Evolutionary conservation across 176 grass and related monocot species (phyloP).

Genomic region (Musa itinerans): DNA sequence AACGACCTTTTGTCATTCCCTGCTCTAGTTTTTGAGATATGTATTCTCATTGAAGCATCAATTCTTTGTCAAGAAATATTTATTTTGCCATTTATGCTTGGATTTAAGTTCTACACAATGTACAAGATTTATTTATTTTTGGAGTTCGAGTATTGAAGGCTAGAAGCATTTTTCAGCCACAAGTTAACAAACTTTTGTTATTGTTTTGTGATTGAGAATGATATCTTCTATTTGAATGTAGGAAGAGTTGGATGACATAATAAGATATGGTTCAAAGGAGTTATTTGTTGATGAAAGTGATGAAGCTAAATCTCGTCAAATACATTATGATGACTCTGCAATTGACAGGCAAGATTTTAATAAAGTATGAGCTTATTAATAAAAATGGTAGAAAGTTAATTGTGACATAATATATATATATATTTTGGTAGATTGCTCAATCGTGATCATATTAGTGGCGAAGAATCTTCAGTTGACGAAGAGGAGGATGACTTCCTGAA

Average conservation of each 20-base stretch:
- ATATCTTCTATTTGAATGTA: conserved; percentile 18
- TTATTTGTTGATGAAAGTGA: conserved; percentile 92
- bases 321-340: conserved; percentile 89
- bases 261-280: conserved; percentile 96
- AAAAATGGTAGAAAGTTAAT: conserved; percentile 15
- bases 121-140: no score
- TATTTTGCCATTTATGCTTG: no score
- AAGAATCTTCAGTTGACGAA: conserved; percentile 81
- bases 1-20: no score
- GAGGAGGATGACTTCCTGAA: conserved; percentile 84
- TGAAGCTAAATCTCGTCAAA: conserved; percentile 92
- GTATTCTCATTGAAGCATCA: no score
- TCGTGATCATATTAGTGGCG: conserved; percentile 72
- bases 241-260: conserved; percentile 99
- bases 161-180: background rate
- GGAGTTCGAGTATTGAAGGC: no score
- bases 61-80: no score
- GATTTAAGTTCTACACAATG: no score
- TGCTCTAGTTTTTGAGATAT: no score
- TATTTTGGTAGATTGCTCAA: conserved; percentile 58
- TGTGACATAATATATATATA: background rate
- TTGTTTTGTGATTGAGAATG: background rate
- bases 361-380: conserved; percentile 3
- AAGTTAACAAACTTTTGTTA: background rate
- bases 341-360: conserved; percentile 63